A percentile compares a stretch with the other conserved stretches of the same genome.
phyloP scores from a whole-genome alignment of 129 eudicot genomes.

The Flaveria brownii region DNA sequence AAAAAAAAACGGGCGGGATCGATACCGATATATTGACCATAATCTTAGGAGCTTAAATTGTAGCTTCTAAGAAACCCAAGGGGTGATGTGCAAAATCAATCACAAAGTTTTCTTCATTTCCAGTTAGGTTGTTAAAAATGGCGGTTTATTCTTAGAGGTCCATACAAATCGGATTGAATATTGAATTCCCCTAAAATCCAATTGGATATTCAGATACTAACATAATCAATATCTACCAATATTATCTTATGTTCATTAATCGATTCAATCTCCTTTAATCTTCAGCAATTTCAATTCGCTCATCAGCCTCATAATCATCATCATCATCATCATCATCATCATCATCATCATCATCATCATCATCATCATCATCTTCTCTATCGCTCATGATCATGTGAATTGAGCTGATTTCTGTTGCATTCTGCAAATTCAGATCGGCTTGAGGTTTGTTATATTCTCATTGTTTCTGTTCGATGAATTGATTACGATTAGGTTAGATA shows the following conservation, averaged over 20 bases:
- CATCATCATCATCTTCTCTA: neutral
- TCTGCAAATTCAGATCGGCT: constrained; percentile 14
- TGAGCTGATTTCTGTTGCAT: constrained; percentile 7
- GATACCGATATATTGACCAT: no score
- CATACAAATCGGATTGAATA: constrained; percentile 12
- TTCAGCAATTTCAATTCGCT: constrained; percentile 1
- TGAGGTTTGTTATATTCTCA: neutral
- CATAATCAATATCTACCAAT: neutral
- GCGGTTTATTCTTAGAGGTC: constrained; percentile 30
- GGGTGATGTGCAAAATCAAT: constrained; percentile 9
- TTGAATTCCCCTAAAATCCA: constrained; percentile 6
- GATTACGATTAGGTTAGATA: constrained; percentile 20
- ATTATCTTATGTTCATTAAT: constrained; percentile 11
- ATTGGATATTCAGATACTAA: neutral
- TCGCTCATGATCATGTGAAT: neutral
- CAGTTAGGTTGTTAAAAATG: constrained; percentile 25
- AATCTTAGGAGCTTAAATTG: neutral
- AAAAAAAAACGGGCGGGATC: no score
- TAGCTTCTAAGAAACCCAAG: neutral
- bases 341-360: neutral
- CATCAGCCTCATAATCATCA: no score
- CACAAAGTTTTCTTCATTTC: neutral
- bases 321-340: neutral
- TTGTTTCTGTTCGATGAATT: neutral
- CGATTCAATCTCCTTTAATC: constrained; percentile 20